Evolutionary conservation across 371 early-diverging fungal species (phyloP), one percentile per base, ranked within the genome.

Genomic region (Mortierella sp.): DNA sequence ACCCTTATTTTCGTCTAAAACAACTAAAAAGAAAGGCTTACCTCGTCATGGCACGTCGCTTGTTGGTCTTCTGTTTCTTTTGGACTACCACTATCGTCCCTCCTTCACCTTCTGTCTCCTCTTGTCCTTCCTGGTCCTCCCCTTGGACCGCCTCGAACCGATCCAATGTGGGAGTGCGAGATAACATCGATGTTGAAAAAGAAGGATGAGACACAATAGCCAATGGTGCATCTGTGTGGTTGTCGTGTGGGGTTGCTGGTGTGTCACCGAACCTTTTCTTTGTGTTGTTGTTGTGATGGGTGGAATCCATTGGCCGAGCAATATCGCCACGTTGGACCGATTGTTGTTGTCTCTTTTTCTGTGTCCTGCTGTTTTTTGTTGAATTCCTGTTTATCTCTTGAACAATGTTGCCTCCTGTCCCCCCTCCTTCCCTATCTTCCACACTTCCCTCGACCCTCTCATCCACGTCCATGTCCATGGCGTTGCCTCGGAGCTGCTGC

Each of bases 301-400:
- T 43, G 27, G 48, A 44, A 14, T 44, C 32, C 27, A 71, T 48
- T 38, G 48, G 27, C 1, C 14, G 68, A 44, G 49, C 27, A 55
- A 76, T 74, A 49, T 70, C 76, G 76, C 54, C 60, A 44, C 18
- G 49, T 21, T 70, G 16, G 43, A n/a, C 10, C 27, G 71, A 44
- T 41, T 46, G 65, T 24, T 80, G 55, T 3, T 35, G 35, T 35
- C 35, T 35, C 35, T 35, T 35, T 35, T 35, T 35, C 35, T 35
- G 35, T 35, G 35, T 1, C 35, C 35, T 56, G 27, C 29, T 65
- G 75, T 44, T 35, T 1, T 32, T 35, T 43, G 21, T 75, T 32
- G 54, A 0, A 41, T 41, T 5, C 46, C 46, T 46, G 46, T 46
- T 46, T 48, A 14, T 48, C 48, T 48, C 48, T 48, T 12, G 58